phyloP scores from a whole-genome alignment of 176 grass and related monocot genomes.

The Musa acuminata region DNA sequence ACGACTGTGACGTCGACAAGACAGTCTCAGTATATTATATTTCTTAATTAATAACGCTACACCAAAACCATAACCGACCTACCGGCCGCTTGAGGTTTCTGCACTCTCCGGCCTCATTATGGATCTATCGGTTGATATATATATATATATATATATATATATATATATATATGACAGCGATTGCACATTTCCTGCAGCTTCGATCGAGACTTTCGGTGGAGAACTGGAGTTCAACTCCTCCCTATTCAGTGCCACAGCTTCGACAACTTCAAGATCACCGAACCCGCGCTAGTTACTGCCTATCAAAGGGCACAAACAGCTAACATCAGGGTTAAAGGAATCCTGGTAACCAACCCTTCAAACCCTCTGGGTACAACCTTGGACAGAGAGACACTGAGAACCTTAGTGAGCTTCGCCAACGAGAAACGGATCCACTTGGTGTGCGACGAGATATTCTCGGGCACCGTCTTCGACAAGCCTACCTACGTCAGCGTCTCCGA shows the following conservation, averaged over 20 bases:
- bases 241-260: constrained; percentile 71
- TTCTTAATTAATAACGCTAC: too few species aligned
- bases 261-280: constrained; percentile 45
- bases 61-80: too few species aligned
- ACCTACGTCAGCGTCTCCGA: constrained; percentile 63
- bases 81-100: too few species aligned
- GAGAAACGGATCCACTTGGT: constrained; percentile 57
- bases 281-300: constrained; percentile 36
- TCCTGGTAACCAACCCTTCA: constrained; percentile 73
- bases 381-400: constrained; percentile 49
- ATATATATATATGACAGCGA: too few species aligned
- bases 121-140: too few species aligned
- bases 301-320: constrained; percentile 38
- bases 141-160: too few species aligned
- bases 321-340: constrained; percentile 52
- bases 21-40: too few species aligned
- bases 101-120: too few species aligned
- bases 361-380: constrained; percentile 62
- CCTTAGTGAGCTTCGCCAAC: constrained; percentile 48
- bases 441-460: constrained; percentile 80
- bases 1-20: too few species aligned
- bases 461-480: constrained; percentile 39
- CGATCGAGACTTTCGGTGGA: constrained; percentile 78
- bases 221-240: constrained; percentile 42
- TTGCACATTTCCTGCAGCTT: constrained; percentile 33